These are phyloP conservation scores for Chaetomium sp. DNA, from an alignment of 2,329 filamentous ascomycete genomes.

Conservation along the genomic window DNA sequence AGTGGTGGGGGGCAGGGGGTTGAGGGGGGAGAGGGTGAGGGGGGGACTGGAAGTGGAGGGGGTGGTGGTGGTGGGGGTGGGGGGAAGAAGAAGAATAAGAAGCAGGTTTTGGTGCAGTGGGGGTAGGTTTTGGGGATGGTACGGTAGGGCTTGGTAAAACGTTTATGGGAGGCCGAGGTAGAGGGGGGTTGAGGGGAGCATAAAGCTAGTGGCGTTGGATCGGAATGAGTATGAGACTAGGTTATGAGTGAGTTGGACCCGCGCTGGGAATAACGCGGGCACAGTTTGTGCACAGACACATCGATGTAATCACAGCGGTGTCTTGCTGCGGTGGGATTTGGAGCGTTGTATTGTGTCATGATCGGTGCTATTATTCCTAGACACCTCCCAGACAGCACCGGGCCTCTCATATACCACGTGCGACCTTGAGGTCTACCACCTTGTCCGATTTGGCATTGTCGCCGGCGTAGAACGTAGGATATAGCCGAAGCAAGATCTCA, in stretches of 20 bases:
- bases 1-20: constrained; percentile 33
- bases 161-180: too few relatives aligned
- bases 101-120: constrained; percentile 64
- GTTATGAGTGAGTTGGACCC: background rate
- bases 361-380: too few relatives aligned
- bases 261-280: background rate
- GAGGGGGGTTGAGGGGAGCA: background rate
- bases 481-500: too few relatives aligned
- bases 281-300: background rate
- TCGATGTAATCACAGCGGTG: too few relatives aligned
- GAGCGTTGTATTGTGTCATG: too few relatives aligned
- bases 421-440: too few relatives aligned
- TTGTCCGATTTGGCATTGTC: too few relatives aligned
- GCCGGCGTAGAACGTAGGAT: too few relatives aligned
- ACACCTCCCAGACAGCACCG: too few relatives aligned
- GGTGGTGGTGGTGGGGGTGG: constrained; percentile 38
- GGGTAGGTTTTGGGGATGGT: constrained; percentile 44
- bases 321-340: too few relatives aligned
- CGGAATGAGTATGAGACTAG: background rate
- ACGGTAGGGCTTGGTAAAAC: background rate
- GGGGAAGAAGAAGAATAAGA: constrained; percentile 63
- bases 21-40: constrained; percentile 14
- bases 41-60: constrained; percentile 41
- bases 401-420: too few relatives aligned
- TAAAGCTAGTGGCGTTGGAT: background rate